Evolutionary conservation across 768 basidiomycete species (phyloP).

Genomic region (Boletus rubroflammeus): DNA sequence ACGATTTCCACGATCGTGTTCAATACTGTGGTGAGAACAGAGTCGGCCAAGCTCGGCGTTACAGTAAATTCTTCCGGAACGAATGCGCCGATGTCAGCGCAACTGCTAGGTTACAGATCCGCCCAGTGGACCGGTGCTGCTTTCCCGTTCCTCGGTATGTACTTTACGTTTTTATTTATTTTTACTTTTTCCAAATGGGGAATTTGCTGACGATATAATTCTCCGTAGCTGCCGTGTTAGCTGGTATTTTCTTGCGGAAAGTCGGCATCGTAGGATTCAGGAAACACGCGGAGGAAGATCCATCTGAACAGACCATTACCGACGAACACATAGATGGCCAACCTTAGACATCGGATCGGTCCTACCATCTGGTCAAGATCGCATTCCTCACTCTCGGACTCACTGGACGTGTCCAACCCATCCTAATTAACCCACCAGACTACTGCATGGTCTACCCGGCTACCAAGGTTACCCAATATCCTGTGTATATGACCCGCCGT

Average conservation of each 20-base stretch:
- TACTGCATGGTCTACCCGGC: slow-evolving; percentile 1
- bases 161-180: background rate
- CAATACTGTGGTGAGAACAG: slow-evolving; percentile 43
- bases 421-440: background rate
- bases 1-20: slow-evolving; percentile 72
- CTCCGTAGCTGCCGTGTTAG: slow-evolving; percentile 30
- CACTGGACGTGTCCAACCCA: background rate
- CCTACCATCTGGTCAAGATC: background rate
- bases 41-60: slow-evolving; percentile 34
- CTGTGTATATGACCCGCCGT: background rate
- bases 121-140: slow-evolving; percentile 65
- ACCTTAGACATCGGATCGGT: slow-evolving; percentile 3
- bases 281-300: slow-evolving; percentile 2
- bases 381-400: background rate
- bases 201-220: background rate
- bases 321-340: slow-evolving; percentile 1
- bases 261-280: slow-evolving; percentile 40
- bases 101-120: slow-evolving; percentile 53
- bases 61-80: slow-evolving; percentile 22
- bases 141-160: slow-evolving; percentile 56
- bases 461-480: background rate
- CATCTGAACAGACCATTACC: slow-evolving; percentile 24
- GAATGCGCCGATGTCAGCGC: slow-evolving; percentile 34
- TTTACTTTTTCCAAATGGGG: background rate
- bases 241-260: slow-evolving; percentile 35